A percentile compares a stretch with the other conserved stretches of the same genome.
Evolutionary conservation across 2,329 filamentous ascomycete genomes (phyloP).

Genomic region (Huntiella abstrusa): DNA sequence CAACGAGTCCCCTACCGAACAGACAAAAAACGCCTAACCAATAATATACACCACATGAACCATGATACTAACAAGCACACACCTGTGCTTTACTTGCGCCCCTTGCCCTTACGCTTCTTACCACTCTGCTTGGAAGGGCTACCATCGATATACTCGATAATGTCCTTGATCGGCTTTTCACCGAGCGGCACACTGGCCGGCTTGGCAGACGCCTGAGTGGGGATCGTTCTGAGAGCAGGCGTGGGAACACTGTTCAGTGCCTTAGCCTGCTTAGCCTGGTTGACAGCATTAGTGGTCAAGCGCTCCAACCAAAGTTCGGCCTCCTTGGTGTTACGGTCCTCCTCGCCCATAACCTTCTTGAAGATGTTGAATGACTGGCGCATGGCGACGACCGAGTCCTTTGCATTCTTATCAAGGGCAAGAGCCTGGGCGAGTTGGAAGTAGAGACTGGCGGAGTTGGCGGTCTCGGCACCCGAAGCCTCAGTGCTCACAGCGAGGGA

Average conservation of each 20-base stretch:
- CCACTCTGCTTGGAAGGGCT: constrained; percentile 29
- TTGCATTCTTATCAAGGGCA: constrained; percentile 87
- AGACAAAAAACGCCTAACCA: too few relatives aligned
- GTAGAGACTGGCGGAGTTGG: constrained; percentile 83
- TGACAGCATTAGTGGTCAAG: constrained; percentile 86
- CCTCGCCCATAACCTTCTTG: constrained; percentile 63
- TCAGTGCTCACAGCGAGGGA: constrained; percentile 77
- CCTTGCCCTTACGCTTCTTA: constrained; percentile 13
- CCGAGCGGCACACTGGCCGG: constrained; percentile 28
- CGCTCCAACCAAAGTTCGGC: constrained; percentile 93
- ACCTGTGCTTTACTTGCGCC: neutral
- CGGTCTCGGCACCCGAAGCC: constrained; percentile 71
- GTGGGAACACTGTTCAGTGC: constrained; percentile 60
- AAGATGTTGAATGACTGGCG: constrained; percentile 95
- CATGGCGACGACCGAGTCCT: constrained; percentile 82
- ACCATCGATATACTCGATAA: constrained; percentile 89
- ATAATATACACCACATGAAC: too few relatives aligned
- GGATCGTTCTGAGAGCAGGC: constrained; percentile 24
- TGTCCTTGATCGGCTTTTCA: constrained; percentile 73
- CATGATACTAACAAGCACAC: neutral
- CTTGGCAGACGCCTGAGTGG: neutral
- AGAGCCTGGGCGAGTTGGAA: constrained; percentile 96
- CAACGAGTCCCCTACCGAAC: too few relatives aligned
- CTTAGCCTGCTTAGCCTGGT: constrained; percentile 84
- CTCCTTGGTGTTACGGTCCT: constrained; percentile 96